Percentiles rank a stretch among this genome's conserved stretches.
Evolutionary conservation across 495 filamentous ascomycete species (phyloP).

Genomic region (Clavariopsis aquatica): DNA sequence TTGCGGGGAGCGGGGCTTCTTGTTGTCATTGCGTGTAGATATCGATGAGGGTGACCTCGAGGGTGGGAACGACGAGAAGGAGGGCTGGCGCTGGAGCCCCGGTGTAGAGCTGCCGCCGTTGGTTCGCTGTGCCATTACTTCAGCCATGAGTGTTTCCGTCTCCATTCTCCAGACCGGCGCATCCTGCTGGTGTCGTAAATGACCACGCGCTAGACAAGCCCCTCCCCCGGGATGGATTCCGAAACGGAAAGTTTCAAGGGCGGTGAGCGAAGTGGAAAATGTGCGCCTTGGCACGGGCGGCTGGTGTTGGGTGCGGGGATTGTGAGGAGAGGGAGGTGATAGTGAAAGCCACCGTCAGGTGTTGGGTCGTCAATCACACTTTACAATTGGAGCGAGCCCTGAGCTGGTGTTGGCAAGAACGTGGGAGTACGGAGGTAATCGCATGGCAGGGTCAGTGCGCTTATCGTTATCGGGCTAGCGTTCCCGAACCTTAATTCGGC

Average conservation of each 20-base stretch:
- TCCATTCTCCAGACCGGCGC: background rate
- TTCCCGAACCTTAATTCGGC: background rate
- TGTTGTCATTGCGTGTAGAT: slow-evolving; percentile 50
- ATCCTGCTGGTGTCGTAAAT: background rate
- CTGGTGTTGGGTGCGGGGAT: background rate
- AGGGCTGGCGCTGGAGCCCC: slow-evolving; percentile 50
- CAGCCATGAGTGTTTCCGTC: slow-evolving; percentile 26
- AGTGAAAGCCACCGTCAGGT: background rate
- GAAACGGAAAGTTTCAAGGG: slow-evolving; percentile 6
- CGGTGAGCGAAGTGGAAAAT: background rate
- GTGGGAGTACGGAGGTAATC: background rate
- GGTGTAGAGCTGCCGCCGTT: slow-evolving; percentile 16
- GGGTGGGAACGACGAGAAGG: slow-evolving; percentile 62
- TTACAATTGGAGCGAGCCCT: background rate
- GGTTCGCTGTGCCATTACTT: slow-evolving; percentile 23
- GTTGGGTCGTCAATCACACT: background rate
- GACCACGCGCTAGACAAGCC: background rate
- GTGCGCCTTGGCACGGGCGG: background rate
- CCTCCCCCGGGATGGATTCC: slow-evolving; percentile 2
- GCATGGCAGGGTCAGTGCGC: slow-evolving; percentile 1
- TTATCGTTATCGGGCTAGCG: slow-evolving; percentile 16
- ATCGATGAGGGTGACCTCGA: slow-evolving; percentile 56
- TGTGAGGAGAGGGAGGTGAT: background rate
- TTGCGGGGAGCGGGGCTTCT: slow-evolving; percentile 56
- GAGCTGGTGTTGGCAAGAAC: background rate